A percentile compares a stretch with the other conserved stretches of the same genome.
phyloP scores from a whole-genome alignment of 495 filamentous ascomycete genomes.

The Hypoxylon intermedium region DNA sequence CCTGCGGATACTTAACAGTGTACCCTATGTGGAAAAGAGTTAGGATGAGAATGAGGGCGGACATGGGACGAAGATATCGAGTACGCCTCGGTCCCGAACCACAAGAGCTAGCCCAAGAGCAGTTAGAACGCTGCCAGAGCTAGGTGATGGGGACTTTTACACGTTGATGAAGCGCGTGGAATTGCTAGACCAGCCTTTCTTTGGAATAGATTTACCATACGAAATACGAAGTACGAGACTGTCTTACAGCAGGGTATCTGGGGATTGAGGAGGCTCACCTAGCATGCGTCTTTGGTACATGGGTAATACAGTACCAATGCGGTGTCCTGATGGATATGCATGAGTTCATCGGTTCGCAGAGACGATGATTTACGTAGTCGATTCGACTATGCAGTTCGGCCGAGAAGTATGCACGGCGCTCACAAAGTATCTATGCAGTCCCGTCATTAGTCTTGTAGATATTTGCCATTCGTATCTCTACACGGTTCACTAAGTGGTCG shows the following conservation, averaged over 20 bases:
- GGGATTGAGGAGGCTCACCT: constrained; percentile 8
- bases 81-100: constrained; percentile 16
- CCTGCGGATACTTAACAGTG: constrained; percentile 1
- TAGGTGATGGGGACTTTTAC: neutral
- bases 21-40: neutral
- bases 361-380: constrained; percentile 1
- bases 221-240: constrained; percentile 8
- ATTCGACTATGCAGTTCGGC: neutral
- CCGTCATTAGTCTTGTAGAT: neutral
- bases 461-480: neutral
- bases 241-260: neutral
- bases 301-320: constrained; percentile 12
- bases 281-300: constrained; percentile 2
- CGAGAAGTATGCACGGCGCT: constrained; percentile 1
- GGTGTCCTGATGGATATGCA: constrained; percentile 10
- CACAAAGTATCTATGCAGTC: neutral
- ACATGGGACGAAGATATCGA: neutral
- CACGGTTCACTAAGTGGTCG: constrained; percentile 11
- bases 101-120: neutral
- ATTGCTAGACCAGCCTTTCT: neutral
- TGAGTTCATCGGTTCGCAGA: too few species aligned
- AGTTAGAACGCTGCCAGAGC: neutral
- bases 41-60: neutral
- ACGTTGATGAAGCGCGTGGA: neutral
- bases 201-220: neutral